A percentile compares a stretch with the other conserved stretches of the same genome.
Conservation (phyloP, 2,329 filamentous ascomycete species). For the Penicillium sp. region DNA sequence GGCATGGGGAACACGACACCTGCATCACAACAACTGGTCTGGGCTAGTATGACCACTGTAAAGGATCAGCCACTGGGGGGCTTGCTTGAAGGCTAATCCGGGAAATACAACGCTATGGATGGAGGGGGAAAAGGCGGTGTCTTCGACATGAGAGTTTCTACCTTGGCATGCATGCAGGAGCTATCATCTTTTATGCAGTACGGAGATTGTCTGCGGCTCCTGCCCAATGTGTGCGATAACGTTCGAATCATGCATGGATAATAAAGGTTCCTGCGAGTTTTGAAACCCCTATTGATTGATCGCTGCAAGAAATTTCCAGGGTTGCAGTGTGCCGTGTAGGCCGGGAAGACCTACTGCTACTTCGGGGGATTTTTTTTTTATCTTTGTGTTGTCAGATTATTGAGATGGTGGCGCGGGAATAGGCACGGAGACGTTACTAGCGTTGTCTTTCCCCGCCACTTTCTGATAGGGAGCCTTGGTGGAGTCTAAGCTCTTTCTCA, state of each 20-base stretch:
- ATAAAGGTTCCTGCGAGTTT: not conserved
- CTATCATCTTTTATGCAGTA: conserved; percentile 16
- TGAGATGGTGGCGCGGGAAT: conserved; percentile 10
- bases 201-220: conserved; percentile 18
- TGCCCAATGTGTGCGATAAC: conserved; percentile 3
- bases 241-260: not conserved
- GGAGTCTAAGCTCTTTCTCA: conserved; percentile 18
- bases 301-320: not conserved
- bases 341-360: not conserved
- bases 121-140: conserved; percentile 24
- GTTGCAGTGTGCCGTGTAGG: not conserved
- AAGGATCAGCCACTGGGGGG: not conserved
- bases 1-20: conserved; percentile 15
- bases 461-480: conserved; percentile 17
- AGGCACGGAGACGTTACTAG: conserved; percentile 4
- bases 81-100: conserved; percentile 2
- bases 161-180: conserved; percentile 19
- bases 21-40: conserved; percentile 12
- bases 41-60: conserved; percentile 7
- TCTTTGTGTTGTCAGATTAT: conserved; percentile 3
- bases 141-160: conserved; percentile 11
- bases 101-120: not conserved
- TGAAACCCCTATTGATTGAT: not conserved
- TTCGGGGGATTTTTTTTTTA: not conserved
- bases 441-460: conserved; percentile 10